A percentile compares a stretch with the other conserved stretches of the same genome.
These are phyloP conservation scores for Solioccasus polychromus DNA, from an alignment of 768 basidiomycete species.

Conservation along the genomic window DNA sequence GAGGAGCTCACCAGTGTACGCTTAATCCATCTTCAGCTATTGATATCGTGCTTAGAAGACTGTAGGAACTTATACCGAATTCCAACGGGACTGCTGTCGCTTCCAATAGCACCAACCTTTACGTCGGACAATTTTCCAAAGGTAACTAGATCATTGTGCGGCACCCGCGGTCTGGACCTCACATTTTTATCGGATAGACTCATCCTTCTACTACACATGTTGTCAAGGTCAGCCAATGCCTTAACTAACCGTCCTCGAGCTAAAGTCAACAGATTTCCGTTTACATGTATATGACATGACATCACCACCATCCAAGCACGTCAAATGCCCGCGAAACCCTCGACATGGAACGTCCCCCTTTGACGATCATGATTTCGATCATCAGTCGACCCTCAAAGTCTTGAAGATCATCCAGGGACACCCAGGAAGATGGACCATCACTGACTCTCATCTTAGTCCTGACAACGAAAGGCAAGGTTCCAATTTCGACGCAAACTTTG, in stretches of 20 bases:
- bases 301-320: conserved; percentile 38
- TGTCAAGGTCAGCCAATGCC: conserved; percentile 57
- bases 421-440: conserved; percentile 88
- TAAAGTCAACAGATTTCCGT: conserved; percentile 63
- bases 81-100: conserved; percentile 78
- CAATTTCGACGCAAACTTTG: conserved; percentile 47
- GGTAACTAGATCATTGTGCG: conserved; percentile 37
- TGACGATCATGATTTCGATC: conserved; percentile 36
- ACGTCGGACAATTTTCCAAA: conserved; percentile 81
- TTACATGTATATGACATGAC: conserved; percentile 85
- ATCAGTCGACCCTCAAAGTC: conserved; percentile 47
- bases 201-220: conserved; percentile 92
- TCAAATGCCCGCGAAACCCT: conserved; percentile 11
- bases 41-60: neutral
- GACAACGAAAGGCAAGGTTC: conserved; percentile 73
- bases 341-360: conserved; percentile 16
- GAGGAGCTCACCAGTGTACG: conserved; percentile 60
- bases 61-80: conserved; percentile 73
- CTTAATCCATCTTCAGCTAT: conserved; percentile 2
- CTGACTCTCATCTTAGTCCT: conserved; percentile 87
- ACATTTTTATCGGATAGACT: conserved; percentile 46
- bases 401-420: conserved; percentile 71
- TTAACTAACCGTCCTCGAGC: neutral
- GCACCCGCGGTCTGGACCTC: conserved; percentile 1
- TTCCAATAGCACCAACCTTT: conserved; percentile 68